These are phyloP conservation scores for Arthrobotrys entomopaga DNA, from an alignment of 2,329 filamentous ascomycete genomes.

Conservation along the genomic window DNA sequence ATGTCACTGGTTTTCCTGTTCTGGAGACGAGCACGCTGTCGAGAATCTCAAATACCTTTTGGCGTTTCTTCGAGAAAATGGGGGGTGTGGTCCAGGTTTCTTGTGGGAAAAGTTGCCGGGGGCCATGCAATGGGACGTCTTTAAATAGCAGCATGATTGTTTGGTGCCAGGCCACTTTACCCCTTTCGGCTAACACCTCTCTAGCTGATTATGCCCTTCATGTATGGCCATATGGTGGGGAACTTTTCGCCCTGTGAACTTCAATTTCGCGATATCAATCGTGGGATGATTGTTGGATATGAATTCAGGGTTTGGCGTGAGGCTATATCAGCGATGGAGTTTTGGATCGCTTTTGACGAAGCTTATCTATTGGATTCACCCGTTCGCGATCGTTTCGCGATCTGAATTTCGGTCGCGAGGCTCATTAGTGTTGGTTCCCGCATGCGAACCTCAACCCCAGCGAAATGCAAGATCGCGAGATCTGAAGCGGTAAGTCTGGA, in stretches of 20 bases:
- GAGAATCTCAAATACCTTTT: constrained; percentile 28
- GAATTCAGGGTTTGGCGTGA: background rate
- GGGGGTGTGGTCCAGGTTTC: background rate
- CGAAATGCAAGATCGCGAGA: too few relatives aligned
- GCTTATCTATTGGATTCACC: too few relatives aligned
- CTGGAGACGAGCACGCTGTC: background rate
- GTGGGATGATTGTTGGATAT: background rate
- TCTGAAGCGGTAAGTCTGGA: too few relatives aligned
- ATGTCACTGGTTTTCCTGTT: constrained; percentile 9
- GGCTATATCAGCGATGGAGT: background rate
- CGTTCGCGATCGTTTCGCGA: too few relatives aligned
- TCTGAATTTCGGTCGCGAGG: too few relatives aligned
- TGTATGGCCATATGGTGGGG: background rate
- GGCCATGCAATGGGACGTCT: background rate
- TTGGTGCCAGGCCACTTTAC: constrained; percentile 11
- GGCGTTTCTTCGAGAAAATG: constrained; percentile 3
- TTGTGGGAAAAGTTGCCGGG: constrained; percentile 9
- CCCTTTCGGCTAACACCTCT: constrained; percentile 5
- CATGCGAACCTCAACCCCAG: too few relatives aligned
- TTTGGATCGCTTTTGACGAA: too few relatives aligned
- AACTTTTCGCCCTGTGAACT: constrained; percentile 31
- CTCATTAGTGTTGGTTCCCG: too few relatives aligned
- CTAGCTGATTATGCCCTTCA: background rate
- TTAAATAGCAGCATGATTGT: constrained; percentile 31
- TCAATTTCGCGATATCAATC: background rate